Evolutionary conservation across 208 protist genomes (phyloP), one percentile per base, ranked within the genome.

Genomic region (Leishmania turanica): DNA sequence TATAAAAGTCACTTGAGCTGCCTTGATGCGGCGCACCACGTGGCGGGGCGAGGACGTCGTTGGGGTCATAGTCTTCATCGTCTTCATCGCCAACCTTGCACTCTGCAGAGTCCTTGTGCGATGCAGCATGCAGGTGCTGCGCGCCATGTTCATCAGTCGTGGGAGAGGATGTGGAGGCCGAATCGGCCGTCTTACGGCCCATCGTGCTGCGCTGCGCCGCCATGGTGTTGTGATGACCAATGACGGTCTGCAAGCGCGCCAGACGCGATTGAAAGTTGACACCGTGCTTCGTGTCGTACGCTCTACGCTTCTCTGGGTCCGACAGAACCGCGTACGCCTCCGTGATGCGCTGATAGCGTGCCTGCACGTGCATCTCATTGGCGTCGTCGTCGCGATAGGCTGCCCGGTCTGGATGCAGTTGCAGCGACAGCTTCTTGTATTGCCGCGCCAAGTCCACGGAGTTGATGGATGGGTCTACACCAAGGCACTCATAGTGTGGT

Each of bases 281-380:
- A 62, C 91, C 87, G 78, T 93, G 84, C 72, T 82, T 85, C 1
- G 90, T 81, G 79, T 97, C 94, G 78, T 97, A 97, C 19, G 89
- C 89, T 17, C 76, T 62, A 42, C 93, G 90, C 21, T 79, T 82
- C 65, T 86, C 79, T 15, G 92, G 90, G 75, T 97, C 90, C 0
- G 92, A 92, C 24, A 97, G 87, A 19, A 96, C 83, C 11, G 65
- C 73, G 80, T 97, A 97, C 15, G 94, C 94, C 78, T 87, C 91
- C 1, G 89, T 92, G 77, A 97, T 93, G 74, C 75, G 66, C 58
- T 94, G 90, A 62, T 90, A 97, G n/a, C 86, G 84, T 40, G 49
- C 66, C 70, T 87, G 87, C 47, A 89, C 84, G 66, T 85, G 75
- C 31, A 42, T 66, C 56, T 92, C 89, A 19, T 75, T 69, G 0